Conservation (phyloP, 2,329 filamentous ascomycete species). For the Diaporthe humulicola region DNA sequence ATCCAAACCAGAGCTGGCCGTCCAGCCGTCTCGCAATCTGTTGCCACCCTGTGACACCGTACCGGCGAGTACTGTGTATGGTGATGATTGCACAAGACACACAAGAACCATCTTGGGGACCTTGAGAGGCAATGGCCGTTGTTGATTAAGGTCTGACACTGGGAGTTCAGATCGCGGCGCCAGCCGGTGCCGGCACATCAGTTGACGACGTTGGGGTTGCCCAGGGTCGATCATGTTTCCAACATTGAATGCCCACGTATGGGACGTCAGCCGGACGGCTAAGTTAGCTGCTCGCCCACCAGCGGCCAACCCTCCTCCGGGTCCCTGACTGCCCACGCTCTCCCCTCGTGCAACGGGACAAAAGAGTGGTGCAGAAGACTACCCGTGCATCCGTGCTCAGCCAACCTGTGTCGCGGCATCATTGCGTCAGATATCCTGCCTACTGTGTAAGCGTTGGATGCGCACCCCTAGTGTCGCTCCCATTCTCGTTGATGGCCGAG, state of each 20-base stretch:
- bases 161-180: conserved; percentile 29
- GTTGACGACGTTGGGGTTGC: conserved; percentile 1
- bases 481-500: conserved; percentile 9
- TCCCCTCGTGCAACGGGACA: background rate
- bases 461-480: conserved; percentile 23
- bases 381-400: conserved; percentile 3
- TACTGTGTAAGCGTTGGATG: background rate
- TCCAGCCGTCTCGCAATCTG: conserved; percentile 34
- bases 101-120: background rate
- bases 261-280: background rate
- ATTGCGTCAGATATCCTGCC: conserved; percentile 28
- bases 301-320: background rate
- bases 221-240: conserved; percentile 32
- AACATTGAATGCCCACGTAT: background rate
- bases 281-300: background rate
- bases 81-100: conserved; percentile 8
- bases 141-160: conserved; percentile 36
- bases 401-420: conserved; percentile 8
- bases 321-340: background rate
- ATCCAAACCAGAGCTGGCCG: conserved; percentile 10
- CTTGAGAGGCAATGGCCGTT: conserved; percentile 10
- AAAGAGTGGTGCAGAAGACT: too few species aligned
- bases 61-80: conserved; percentile 16
- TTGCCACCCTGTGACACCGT: conserved; percentile 37
- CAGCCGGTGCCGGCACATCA: conserved; percentile 33